These are phyloP conservation scores for Claviceps maximensis DNA, from an alignment of 2,329 filamentous ascomycete genomes.

Conservation along the genomic window DNA sequence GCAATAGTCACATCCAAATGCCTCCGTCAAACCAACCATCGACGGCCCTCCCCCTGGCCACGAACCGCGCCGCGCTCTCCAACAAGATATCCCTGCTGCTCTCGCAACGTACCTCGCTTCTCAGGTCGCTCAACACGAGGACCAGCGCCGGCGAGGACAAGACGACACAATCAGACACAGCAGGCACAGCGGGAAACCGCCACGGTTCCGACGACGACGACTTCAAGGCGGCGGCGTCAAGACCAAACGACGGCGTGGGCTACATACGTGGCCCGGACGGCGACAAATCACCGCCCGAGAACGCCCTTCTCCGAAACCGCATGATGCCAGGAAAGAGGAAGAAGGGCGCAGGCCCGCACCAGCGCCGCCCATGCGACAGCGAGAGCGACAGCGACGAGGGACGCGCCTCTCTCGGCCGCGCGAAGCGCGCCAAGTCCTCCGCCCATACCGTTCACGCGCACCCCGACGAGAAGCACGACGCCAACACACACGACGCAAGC, in stretches of 20 bases:
- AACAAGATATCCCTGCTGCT: slow-evolving; percentile 30
- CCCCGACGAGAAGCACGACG: not conserved
- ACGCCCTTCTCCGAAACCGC: not conserved
- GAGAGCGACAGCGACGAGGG: slow-evolving; percentile 25
- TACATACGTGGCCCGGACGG: slow-evolving; percentile 22
- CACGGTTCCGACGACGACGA: slow-evolving; percentile 6
- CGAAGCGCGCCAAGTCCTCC: slow-evolving; percentile 9
- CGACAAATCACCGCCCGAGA: slow-evolving; percentile 9
- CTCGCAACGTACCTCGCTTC: slow-evolving; percentile 21
- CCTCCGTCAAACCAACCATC: not conserved
- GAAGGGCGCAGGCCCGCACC: slow-evolving; percentile 1
- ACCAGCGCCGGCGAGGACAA: no score
- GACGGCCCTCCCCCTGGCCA: slow-evolving; percentile 20
- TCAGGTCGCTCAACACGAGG: slow-evolving; percentile 16
- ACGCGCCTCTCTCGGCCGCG: slow-evolving; percentile 22
- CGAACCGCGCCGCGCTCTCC: slow-evolving; percentile 24
- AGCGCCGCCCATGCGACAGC: slow-evolving; percentile 12
- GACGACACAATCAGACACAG: not conserved
- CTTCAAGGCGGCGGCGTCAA: not conserved
- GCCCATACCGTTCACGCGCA: no score
- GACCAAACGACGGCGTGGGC: slow-evolving; percentile 27
- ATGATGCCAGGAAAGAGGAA: slow-evolving; percentile 11
- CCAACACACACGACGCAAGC: no score
- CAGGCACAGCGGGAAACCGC: slow-evolving; percentile 5
- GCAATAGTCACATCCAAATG: not conserved